Evolutionary conservation across 495 filamentous ascomycete genomes (phyloP), one percentile per base, ranked within the genome.

Genomic region (Aspergillus diversus): DNA sequence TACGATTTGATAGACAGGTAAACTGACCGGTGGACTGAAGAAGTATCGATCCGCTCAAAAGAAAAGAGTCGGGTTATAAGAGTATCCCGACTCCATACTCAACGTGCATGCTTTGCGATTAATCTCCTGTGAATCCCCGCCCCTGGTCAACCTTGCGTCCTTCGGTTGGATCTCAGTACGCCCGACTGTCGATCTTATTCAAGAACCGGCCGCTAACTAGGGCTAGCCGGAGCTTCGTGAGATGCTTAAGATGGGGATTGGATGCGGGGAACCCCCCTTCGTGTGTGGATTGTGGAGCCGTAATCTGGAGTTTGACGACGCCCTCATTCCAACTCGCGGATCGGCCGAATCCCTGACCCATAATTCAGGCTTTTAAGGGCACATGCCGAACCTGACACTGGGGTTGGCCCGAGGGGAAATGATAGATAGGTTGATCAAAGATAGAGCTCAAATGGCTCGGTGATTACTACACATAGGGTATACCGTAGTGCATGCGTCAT

Each of bases 111-210:
- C 59, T 57, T 57, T 57, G 27, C 47, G 32, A 55, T 60, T 54
- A 66, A 70, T 68, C 53, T 65, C 65, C 69, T 63, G 47, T 55
- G 54, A 64, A 66, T 73, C 42, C 16, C 70, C 67, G 70, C 58
- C 59, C 63, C 66, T 32, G 35, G 68, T 61, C 63, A 50, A 31
- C n/a, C 47, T 5, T 50, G 9, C 12, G 12, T 16, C 47, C 47
- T 17, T 50, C 15, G n/a, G n/a, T 50, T 17, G 47, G 47, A 21
- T 50, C 15, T 16, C 47, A 50, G 21, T 16, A 31, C 47, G 15
- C n/a, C 47, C 47, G 47, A 50, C 15, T 21, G 47, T 50, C 47
- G 47, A 50, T 50, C 47, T 16, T 11, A 50, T 50, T 11, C 47
- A 50, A 16, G 47, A 17, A 17, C 21, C 47, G 8, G 15, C 47